phyloP scores from a whole-genome alignment of 2,329 filamentous ascomycete species.

The Neonectria coccinea region DNA sequence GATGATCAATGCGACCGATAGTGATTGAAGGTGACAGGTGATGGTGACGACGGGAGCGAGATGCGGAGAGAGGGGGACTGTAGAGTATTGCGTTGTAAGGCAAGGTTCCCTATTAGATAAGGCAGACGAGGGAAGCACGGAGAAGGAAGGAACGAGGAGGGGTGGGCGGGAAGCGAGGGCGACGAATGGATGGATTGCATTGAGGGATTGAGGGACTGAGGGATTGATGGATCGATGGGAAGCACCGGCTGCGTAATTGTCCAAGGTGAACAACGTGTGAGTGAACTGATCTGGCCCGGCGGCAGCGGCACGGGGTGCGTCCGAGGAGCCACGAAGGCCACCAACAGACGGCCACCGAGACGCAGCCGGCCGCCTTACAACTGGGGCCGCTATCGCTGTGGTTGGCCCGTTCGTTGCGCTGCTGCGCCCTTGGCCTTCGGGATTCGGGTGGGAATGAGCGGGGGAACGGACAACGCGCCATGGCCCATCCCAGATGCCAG shows the following conservation, averaged over 20 bases:
- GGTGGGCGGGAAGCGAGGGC: conserved; percentile 25
- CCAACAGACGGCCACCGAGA: conserved; percentile 4
- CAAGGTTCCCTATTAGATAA: background rate
- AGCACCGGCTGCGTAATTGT: conserved; percentile 37
- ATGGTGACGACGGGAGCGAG: conserved; percentile 14
- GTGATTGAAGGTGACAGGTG: conserved; percentile 6
- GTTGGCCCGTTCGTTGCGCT: conserved; percentile 1
- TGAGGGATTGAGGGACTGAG: conserved; percentile 15
- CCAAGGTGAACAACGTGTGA: conserved; percentile 32
- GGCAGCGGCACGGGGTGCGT: conserved; percentile 20
- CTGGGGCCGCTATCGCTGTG: conserved; percentile 28
- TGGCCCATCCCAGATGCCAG: conserved; percentile 17
- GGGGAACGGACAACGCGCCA: conserved; percentile 7
- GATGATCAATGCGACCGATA: conserved; percentile 7
- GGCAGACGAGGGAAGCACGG: conserved; percentile 17
- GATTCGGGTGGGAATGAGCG: conserved; percentile 3
- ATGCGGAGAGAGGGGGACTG: conserved; percentile 11
- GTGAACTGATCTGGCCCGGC: conserved; percentile 34
- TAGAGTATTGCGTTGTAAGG: background rate
- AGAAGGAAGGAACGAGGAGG: conserved; percentile 28
- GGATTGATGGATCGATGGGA: conserved; percentile 25
- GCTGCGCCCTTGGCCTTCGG: conserved; percentile 15
- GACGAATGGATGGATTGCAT: conserved; percentile 23
- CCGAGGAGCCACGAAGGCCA: conserved; percentile 14
- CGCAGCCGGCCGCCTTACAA: conserved; percentile 20